These are phyloP conservation scores for Russula sp. DNA, from an alignment of 768 basidiomycete genomes.

Conservation along the genomic window DNA sequence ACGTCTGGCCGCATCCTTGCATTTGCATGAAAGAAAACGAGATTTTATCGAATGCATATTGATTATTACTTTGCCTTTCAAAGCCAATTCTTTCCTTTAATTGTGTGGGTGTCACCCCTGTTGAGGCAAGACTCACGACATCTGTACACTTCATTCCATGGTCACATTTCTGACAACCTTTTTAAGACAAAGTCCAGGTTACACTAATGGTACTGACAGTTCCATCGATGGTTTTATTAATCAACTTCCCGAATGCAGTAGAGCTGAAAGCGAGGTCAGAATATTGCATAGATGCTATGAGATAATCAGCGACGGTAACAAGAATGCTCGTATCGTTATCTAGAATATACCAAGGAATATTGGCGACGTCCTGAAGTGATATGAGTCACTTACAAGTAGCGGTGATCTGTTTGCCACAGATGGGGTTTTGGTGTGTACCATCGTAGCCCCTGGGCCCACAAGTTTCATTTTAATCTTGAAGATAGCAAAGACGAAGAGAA, in stretches of 20 bases:
- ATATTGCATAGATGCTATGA: conserved; percentile 44
- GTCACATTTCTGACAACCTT: too few species aligned
- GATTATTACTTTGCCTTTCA: too few species aligned
- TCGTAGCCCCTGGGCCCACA: conserved; percentile 40
- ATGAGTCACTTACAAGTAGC: conserved; percentile 39
- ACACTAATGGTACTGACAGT: too few species aligned
- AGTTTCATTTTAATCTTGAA: not conserved
- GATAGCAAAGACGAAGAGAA: not conserved
- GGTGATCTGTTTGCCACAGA: conserved; percentile 47
- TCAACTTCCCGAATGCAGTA: conserved; percentile 45
- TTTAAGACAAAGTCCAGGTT: conserved; percentile 42
- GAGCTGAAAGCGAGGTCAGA: conserved; percentile 59
- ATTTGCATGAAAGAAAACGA: too few species aligned
- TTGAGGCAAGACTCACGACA: too few species aligned
- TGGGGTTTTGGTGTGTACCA: conserved; percentile 59
- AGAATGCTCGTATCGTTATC: conserved; percentile 44
- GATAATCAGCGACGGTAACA: conserved; percentile 55
- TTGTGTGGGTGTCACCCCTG: too few species aligned
- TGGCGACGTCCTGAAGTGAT: conserved; percentile 10
- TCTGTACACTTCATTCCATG: too few species aligned
- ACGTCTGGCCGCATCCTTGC: too few species aligned
- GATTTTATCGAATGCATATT: too few species aligned
- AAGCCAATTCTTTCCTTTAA: too few species aligned
- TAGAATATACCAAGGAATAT: conserved; percentile 24
- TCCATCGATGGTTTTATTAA: conserved; percentile 31